Conservation (phyloP, 2,329 filamentous ascomycete genomes). For the Leptodontidium sp. region DNA sequence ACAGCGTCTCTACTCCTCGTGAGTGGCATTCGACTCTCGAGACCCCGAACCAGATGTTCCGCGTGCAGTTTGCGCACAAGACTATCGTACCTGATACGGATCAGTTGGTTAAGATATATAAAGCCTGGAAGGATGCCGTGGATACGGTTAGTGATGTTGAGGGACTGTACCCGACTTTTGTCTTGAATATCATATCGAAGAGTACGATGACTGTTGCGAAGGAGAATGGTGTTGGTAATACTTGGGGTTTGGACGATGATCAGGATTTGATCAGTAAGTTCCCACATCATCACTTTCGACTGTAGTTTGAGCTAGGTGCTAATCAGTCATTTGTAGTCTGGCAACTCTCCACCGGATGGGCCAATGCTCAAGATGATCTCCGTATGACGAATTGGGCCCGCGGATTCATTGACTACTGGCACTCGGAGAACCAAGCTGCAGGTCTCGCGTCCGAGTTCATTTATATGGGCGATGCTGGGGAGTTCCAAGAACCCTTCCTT, state of each 20-base stretch:
- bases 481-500: slow-evolving; percentile 39
- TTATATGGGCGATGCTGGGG: slow-evolving; percentile 38
- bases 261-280: slow-evolving; percentile 31
- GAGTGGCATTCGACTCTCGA: too few species aligned
- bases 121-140: too few species aligned
- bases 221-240: slow-evolving; percentile 51
- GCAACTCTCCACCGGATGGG: slow-evolving; percentile 52
- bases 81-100: too few species aligned
- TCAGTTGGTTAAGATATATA: too few species aligned
- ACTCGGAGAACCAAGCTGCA: slow-evolving; percentile 44
- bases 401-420: slow-evolving; percentile 44
- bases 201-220: slow-evolving; percentile 45
- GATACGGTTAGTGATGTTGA: slow-evolving; percentile 23
- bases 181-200: slow-evolving; percentile 46
- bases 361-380: slow-evolving; percentile 47
- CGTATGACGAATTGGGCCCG: slow-evolving; percentile 48
- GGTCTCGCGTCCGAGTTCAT: slow-evolving; percentile 27
- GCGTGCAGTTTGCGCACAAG: too few species aligned
- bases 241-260: slow-evolving; percentile 48
- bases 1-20: too few species aligned
- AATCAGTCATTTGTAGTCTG: slow-evolving; percentile 43
- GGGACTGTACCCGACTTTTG: slow-evolving; percentile 50
- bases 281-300: too few species aligned
- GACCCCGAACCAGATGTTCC: too few species aligned
- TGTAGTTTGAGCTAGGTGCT: too few species aligned